phyloP scores from a whole-genome alignment of 768 basidiomycete species.

The Mycena metata region DNA sequence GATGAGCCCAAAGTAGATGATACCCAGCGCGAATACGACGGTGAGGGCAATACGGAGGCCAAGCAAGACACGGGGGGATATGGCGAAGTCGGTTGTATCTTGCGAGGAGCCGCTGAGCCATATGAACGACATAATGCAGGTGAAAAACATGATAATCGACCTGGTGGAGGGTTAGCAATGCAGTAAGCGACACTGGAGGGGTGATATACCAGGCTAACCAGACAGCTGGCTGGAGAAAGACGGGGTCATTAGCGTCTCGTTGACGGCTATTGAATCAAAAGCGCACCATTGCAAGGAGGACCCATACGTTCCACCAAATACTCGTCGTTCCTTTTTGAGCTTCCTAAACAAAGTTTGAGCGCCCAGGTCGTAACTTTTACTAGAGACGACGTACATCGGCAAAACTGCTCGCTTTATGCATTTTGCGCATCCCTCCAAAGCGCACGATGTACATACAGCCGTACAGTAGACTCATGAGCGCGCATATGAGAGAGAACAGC shows the following conservation, averaged over 20 bases:
- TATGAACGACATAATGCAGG: slow-evolving; percentile 70
- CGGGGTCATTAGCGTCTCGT: slow-evolving; percentile 15
- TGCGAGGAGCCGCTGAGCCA: slow-evolving; percentile 68
- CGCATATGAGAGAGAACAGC: slow-evolving; percentile 69
- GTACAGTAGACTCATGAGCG: slow-evolving; percentile 73
- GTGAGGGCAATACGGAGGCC: slow-evolving; percentile 67
- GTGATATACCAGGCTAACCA: slow-evolving; percentile 20
- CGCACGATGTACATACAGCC: slow-evolving; percentile 77
- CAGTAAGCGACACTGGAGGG: slow-evolving; percentile 22
- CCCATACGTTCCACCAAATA: slow-evolving; percentile 77
- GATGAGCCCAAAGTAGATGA: slow-evolving; percentile 66
- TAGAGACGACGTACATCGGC: slow-evolving; percentile 59
- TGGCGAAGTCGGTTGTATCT: slow-evolving; percentile 47
- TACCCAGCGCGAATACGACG: slow-evolving; percentile 61
- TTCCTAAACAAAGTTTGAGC: slow-evolving; percentile 54
- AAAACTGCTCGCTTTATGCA: slow-evolving; percentile 76
- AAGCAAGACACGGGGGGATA: slow-evolving; percentile 50
- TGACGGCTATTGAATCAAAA: not conserved
- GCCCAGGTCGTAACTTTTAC: not conserved
- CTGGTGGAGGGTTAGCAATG: slow-evolving; percentile 44
- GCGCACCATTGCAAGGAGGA: slow-evolving; percentile 66
- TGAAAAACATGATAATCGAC: slow-evolving; percentile 71
- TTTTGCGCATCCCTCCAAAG: slow-evolving; percentile 76
- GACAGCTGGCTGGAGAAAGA: slow-evolving; percentile 49
- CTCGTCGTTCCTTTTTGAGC: slow-evolving; percentile 53